Evolutionary conservation across 495 filamentous ascomycete species (phyloP), one percentile per base, ranked within the genome.

Genomic region (Umbilicaria muhlenbergii): DNA sequence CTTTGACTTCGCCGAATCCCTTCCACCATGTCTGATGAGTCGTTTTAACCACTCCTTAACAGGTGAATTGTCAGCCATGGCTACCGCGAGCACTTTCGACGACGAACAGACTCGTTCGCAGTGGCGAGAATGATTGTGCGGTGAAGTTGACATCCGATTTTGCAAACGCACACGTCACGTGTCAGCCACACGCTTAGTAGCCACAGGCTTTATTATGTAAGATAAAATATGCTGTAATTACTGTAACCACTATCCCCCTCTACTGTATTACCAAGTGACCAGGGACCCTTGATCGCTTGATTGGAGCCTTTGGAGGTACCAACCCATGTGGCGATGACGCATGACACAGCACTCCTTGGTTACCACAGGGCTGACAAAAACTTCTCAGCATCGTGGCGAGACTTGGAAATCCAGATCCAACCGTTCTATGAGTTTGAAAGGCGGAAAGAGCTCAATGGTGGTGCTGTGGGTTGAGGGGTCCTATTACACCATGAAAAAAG

Each of bases 361-460:
- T 15, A 15, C 45, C 38, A 50, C 46, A 54, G 42, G 50, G 51
- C 55, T 58, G 40, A 42, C 41, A 47, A 56, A 48, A 24, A 49
- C 48, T 46, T 38, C 44, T 57, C 31, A 53, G 43, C 32, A 45
- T 55, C 11, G 44, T 45, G 31, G 39, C 15, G 41, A 51, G 48
- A 41, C 49, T 57, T 19, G 41, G 45, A 52, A 49, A 51, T 39
- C 40, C 35, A 50, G 34, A 51, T 55, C 41, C 52, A 47, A 52
- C 47, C 32, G 14, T 44, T 48, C 36, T 51, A 50, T 50, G 38
- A 49, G 49, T 52, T 55, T 49, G 37, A 50, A 50, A 48, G 43
- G 43, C 44, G 48, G 41, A 50, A 57, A 52, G 49, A 54, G 54
- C 39, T 48, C 34, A 43, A 28, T 57, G 42, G 48, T 47, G 44